Percentiles rank a stretch among this genome's conserved stretches.
Conservation (phyloP, 768 basidiomycete species). For the Amanita brunnescens region DNA sequence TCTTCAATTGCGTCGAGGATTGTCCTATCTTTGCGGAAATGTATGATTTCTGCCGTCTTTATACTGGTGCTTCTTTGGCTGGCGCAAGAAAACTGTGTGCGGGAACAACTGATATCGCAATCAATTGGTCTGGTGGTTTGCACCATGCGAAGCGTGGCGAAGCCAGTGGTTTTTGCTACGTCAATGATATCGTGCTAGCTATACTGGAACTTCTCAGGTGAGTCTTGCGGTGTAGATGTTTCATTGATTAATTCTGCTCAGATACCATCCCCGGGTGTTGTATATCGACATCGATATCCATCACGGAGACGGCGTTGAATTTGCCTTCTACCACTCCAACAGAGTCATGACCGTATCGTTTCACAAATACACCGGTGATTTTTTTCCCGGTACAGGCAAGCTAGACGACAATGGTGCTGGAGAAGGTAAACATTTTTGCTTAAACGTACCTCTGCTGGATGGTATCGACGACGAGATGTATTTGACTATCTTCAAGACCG, state of each 20-base stretch:
- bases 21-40: slow-evolving; percentile 94
- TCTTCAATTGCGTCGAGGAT: slow-evolving; percentile 94
- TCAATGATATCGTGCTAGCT: slow-evolving; percentile 93
- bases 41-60: slow-evolving; percentile 92
- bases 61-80: slow-evolving; percentile 85
- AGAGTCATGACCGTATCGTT: slow-evolving; percentile 99
- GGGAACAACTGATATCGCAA: slow-evolving; percentile 89
- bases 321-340: slow-evolving; percentile 95
- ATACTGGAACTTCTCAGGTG: slow-evolving; percentile 89
- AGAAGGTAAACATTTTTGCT: slow-evolving; percentile 88
- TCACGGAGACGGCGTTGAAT: slow-evolving; percentile 96
- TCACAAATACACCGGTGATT: slow-evolving; percentile 98
- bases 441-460: slow-evolving; percentile 93
- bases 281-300: slow-evolving; percentile 99
- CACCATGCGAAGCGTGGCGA: slow-evolving; percentile 98
- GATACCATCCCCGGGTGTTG: slow-evolving; percentile 87
- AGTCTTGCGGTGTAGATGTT: slow-evolving; percentile 9
- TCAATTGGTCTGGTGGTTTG: slow-evolving; percentile 98
- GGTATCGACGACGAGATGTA: slow-evolving; percentile 98
- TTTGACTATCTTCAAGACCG: slow-evolving; percentile 88
- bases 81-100: slow-evolving; percentile 83
- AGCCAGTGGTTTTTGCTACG: slow-evolving; percentile 97
- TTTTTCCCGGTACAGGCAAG: slow-evolving; percentile 97
- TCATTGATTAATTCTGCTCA: slow-evolving; percentile 20
- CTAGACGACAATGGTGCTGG: slow-evolving; percentile 85